Base-by-base conservation (phyloP, 2,329 filamentous ascomycete species). In the Monilinia vaccinii-corymbosi region DNA sequence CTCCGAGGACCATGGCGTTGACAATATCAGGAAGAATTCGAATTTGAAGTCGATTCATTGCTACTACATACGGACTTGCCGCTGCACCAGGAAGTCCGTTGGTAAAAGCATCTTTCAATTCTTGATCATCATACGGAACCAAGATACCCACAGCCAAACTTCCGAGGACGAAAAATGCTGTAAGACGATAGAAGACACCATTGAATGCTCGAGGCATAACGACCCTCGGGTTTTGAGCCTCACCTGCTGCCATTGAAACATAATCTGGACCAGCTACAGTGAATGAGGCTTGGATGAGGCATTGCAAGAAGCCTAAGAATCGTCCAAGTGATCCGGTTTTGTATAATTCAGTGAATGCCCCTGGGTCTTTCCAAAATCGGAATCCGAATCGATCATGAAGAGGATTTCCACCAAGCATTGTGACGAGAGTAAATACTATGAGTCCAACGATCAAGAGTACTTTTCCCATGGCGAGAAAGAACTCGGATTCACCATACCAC, bases 401-500 rank as follows among this genome's bases (percentile, higher is more conserved):
- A 62, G 62, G 63, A 68, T 61, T 72, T 34, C 70, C 72, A 61
- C 72, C 73, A 36, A 72, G 71, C 60, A 73, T 71, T 9, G 74
- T 65, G 34, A 73, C 66, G 21, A 74, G 68, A 5, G 69, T 68
- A 10, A 73, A 59, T 40, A 72, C 64, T 36, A 69, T 46, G 11
- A 69, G 64, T 0, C 71, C 68, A 42, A 71, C 62, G 61, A 71
- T 70, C 61, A 69, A 63, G 56, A 71, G 66, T 7, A 73, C 66
- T 59, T 72, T 73, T 34, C 71, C 55, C 4, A 67, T 68, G 6
- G 70, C 68, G 49, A 73, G 73, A 66, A 65, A 70, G 66, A 87
- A 87, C 68, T 87, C 84, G 2, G 81, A 77, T 69, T 84, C 81
- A 42, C 81, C 81, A 63, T 83, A 84, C 73, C 75, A 81, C 63